These are phyloP conservation scores for Nannochloris sp. DNA, from an alignment of 139 green algal species.

Conservation along the genomic window DNA sequence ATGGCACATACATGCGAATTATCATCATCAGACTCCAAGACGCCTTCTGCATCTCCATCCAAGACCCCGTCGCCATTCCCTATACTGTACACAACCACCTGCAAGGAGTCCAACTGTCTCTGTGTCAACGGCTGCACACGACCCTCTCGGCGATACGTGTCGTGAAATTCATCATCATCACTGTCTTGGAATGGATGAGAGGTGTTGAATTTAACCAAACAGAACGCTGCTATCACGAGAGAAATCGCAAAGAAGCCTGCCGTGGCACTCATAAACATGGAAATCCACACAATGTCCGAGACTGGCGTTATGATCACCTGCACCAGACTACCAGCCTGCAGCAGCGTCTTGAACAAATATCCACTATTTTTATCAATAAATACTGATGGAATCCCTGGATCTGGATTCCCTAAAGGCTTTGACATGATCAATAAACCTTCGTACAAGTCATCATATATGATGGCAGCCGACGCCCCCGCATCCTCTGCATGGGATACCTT, in stretches of 20 bases:
- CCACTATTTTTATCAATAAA: constrained; percentile 64
- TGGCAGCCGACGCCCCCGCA: constrained; percentile 59
- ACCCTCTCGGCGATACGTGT: neutral
- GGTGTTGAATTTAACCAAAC: constrained; percentile 33
- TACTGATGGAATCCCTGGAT: constrained; percentile 63
- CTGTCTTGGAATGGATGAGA: neutral
- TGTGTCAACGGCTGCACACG: neutral
- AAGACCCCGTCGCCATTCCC: neutral
- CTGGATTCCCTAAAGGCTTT: constrained; percentile 41
- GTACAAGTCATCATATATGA: constrained; percentile 65
- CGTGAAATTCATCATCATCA: neutral
- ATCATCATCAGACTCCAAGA: constrained; percentile 28
- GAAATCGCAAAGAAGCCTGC: constrained; percentile 56
- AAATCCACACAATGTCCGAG: constrained; percentile 52
- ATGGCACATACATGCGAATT: constrained; percentile 44
- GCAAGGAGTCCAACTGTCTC: constrained; percentile 18
- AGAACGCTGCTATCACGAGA: constrained; percentile 58
- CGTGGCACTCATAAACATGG: constrained; percentile 52
- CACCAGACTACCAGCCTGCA: constrained; percentile 4
- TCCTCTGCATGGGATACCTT: constrained; percentile 63
- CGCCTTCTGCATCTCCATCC: constrained; percentile 3
- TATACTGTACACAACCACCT: constrained; percentile 1
- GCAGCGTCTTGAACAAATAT: constrained; percentile 51
- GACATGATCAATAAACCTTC: constrained; percentile 73
- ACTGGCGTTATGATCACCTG: constrained; percentile 14